Conservation (phyloP, 2,329 filamentous ascomycete species). For the Beauveria caledonica region DNA sequence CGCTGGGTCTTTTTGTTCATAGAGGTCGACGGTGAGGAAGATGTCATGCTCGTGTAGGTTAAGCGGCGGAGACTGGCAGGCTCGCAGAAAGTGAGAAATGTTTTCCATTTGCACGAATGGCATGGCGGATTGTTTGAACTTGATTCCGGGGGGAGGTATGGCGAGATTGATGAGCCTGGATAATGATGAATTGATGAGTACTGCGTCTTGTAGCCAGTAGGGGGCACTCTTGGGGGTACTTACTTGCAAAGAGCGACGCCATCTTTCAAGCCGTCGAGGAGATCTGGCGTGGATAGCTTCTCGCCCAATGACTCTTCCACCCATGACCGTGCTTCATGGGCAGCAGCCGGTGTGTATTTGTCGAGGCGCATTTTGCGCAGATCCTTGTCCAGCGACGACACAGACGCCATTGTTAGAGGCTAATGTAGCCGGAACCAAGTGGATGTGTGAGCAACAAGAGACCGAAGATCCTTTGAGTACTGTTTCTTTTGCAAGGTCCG, state of each 20-base stretch:
- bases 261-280: constrained; percentile 82
- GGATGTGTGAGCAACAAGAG: not conserved
- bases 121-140: constrained; percentile 88
- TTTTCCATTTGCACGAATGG: constrained; percentile 99
- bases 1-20: constrained; percentile 88
- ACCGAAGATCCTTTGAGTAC: not conserved
- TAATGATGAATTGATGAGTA: constrained; percentile 12
- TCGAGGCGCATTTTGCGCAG: constrained; percentile 87
- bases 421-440: not conserved
- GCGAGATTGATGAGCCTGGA: constrained; percentile 73
- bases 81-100: constrained; percentile 88
- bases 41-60: constrained; percentile 88
- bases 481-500: not conserved
- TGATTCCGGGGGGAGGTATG: constrained; percentile 67
- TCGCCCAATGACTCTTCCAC: constrained; percentile 76
- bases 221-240: constrained; percentile 20
- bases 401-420: constrained; percentile 66
- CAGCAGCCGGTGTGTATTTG: constrained; percentile 85
- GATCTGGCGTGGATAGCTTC: constrained; percentile 61
- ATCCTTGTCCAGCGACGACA: constrained; percentile 89
- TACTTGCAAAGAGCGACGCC: constrained; percentile 90
- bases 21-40: constrained; percentile 95
- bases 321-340: constrained; percentile 77
- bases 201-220: not conserved
- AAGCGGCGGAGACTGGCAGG: constrained; percentile 76